phyloP scores from a whole-genome alignment of 2,329 filamentous ascomycete genomes.

The Ophiostoma ips region DNA sequence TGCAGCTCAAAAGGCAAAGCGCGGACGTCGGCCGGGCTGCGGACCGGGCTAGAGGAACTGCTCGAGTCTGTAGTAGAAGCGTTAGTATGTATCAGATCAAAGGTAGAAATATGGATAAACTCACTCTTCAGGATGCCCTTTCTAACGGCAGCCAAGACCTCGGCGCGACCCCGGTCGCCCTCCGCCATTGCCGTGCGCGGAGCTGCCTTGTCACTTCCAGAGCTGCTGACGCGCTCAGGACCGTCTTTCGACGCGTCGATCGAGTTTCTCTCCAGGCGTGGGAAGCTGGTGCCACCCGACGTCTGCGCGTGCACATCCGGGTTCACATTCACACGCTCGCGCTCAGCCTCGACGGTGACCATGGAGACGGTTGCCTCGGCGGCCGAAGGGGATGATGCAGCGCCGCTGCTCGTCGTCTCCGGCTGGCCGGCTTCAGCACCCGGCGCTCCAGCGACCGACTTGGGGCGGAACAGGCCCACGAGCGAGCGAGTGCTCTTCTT shows the following conservation, averaged over 20 bases:
- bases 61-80: slow-evolving; percentile 38
- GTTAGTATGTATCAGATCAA: background rate
- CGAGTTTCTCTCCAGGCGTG: slow-evolving; percentile 70
- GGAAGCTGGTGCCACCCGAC: slow-evolving; percentile 66
- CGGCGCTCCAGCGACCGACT: slow-evolving; percentile 71
- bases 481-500: slow-evolving; percentile 86
- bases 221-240: slow-evolving; percentile 40
- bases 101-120: slow-evolving; percentile 16
- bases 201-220: slow-evolving; percentile 45
- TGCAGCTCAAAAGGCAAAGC: slow-evolving; percentile 42
- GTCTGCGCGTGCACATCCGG: slow-evolving; percentile 51
- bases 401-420: slow-evolving; percentile 43
- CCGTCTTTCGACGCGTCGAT: slow-evolving; percentile 47
- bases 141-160: slow-evolving; percentile 80
- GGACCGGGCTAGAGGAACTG: slow-evolving; percentile 53
- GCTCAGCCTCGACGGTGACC: slow-evolving; percentile 89
- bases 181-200: slow-evolving; percentile 81
- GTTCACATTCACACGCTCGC: slow-evolving; percentile 68
- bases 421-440: slow-evolving; percentile 52
- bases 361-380: slow-evolving; percentile 73
- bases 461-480: slow-evolving; percentile 87
- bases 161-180: slow-evolving; percentile 77
- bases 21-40: slow-evolving; percentile 43
- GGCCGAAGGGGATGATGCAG: background rate
- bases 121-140: slow-evolving; percentile 92